phyloP scores from a whole-genome alignment of 108 stramenopile genomes.

The Cylindrotheca closterium region DNA sequence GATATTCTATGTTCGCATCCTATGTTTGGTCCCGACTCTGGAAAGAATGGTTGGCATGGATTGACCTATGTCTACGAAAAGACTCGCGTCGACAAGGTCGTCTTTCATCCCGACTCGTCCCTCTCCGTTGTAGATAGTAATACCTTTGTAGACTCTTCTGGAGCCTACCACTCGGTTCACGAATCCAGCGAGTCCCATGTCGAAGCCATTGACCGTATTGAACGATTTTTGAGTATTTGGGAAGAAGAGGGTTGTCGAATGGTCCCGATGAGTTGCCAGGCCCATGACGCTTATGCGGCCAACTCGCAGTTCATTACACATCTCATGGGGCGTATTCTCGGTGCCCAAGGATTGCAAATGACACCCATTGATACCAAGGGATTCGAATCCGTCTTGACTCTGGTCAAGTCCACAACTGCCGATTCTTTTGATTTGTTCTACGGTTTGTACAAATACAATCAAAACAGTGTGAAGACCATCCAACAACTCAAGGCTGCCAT shows the following conservation, averaged over 20 bases:
- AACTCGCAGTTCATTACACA: slow-evolving; percentile 99
- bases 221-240: slow-evolving; percentile 95
- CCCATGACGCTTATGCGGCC: slow-evolving; percentile 95
- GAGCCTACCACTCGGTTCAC: slow-evolving; percentile 45
- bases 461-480: slow-evolving; percentile 66
- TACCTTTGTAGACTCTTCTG: slow-evolving; percentile 20
- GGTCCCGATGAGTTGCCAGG: slow-evolving; percentile 94
- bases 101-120: slow-evolving; percentile 32
- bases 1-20: slow-evolving; percentile 98
- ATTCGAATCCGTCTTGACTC: slow-evolving; percentile 90
- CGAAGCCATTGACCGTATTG: slow-evolving; percentile 81
- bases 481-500: slow-evolving; percentile 50
- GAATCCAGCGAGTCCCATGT: slow-evolving; percentile 69
- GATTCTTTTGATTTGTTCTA: slow-evolving; percentile 98
- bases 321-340: slow-evolving; percentile 96
- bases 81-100: slow-evolving; percentile 71
- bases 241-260: slow-evolving; percentile 98
- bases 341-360: slow-evolving; percentile 73
- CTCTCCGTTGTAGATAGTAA: slow-evolving; percentile 4
- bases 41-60: slow-evolving; percentile 88
- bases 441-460: slow-evolving; percentile 95
- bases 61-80: slow-evolving; percentile 96
- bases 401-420: slow-evolving; percentile 92
- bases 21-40: slow-evolving; percentile 99
- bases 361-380: slow-evolving; percentile 97